Base-by-base conservation (phyloP, 148 eudicot species). In the Chenopodium suecicum region DNA sequence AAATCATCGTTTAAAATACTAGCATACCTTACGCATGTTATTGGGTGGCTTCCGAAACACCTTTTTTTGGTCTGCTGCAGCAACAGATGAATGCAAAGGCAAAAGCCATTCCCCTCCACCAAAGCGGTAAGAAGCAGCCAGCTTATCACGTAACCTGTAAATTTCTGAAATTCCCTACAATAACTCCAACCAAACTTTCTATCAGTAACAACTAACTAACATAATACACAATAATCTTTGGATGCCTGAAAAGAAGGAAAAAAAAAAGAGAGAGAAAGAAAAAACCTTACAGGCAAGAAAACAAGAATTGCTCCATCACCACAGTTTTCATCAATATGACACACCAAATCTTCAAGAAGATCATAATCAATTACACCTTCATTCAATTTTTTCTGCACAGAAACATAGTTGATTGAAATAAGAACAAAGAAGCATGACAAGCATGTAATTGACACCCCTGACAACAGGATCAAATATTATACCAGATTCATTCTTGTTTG, bases 351-450 rank as follows among this genome's bases (percentile, higher is more conserved):
- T 86, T 96, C 98, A 81, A 96, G 93, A 87, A 96, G 87, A 90
- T 96, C 99, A 86, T 91, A 96, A 86, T 96, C 99, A 88, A 96
- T 94, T 56, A 91, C 85, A 82, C 92, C 98, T 92, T 96, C 99
- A 83, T 96, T 91, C 86, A 96, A 80, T 84, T 82, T 92, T 88
- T 80, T 92, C 99, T 96, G 94, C 71, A 75, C 68, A 79, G 62
- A 81, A 27, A 70, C 85, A 47, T 13, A 64, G 31, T 20, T 71
- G 20, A 82, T 17, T 77, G 27, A 76, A 80, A 71, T 64, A 76
- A 48, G 66, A 80, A 48, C 23, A 77, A 14, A 69, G 17, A 70
- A 37, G 27, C 78, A 70, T 60, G 69, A 70, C 12, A 78, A 67
- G 63, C 64, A 73, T 60, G 72, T 32, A 2, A 79, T 31, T 27